These are phyloP conservation scores for Yamadazyma endophytica DNA, from an alignment of 805 yeast species.

Conservation along the genomic window DNA sequence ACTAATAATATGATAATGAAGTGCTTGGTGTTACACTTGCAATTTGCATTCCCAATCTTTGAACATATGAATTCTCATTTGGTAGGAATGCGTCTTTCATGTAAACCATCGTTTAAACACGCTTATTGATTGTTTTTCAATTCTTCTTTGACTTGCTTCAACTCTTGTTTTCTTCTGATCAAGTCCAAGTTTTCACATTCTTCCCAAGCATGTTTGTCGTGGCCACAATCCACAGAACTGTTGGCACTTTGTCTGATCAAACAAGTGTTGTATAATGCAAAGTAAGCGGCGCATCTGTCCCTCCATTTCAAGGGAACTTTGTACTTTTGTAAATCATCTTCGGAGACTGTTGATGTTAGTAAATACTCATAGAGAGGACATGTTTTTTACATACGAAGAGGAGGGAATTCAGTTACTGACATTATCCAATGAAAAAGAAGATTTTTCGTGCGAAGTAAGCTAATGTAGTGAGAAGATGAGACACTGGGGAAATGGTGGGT, in stretches of 20 bases:
- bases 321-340: constrained; percentile 78
- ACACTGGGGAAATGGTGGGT: too few species aligned
- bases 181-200: constrained; percentile 81
- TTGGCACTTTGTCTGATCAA: constrained; percentile 41
- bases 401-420: constrained; percentile 40
- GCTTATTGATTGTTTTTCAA: constrained; percentile 10
- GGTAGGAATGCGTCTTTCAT: constrained; percentile 1
- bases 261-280: constrained; percentile 41
- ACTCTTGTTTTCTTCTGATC: constrained; percentile 72
- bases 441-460: too few species aligned
- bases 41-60: not conserved
- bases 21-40: constrained; percentile 1
- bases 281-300: constrained; percentile 72
- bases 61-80: not conserved
- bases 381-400: constrained; percentile 31
- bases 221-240: constrained; percentile 53
- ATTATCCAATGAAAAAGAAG: constrained; percentile 19
- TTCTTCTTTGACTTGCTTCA: constrained; percentile 51
- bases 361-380: not conserved
- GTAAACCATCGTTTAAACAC: constrained; percentile 3
- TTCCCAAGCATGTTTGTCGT: constrained; percentile 80
- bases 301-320: constrained; percentile 76
- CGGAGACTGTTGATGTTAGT: constrained; percentile 44
- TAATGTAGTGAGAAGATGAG: too few species aligned
- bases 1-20: not conserved